Evolutionary conservation across 2,329 filamentous ascomycete genomes (phyloP), one percentile per base, ranked within the genome.

Genomic region (Xylariales sp.): DNA sequence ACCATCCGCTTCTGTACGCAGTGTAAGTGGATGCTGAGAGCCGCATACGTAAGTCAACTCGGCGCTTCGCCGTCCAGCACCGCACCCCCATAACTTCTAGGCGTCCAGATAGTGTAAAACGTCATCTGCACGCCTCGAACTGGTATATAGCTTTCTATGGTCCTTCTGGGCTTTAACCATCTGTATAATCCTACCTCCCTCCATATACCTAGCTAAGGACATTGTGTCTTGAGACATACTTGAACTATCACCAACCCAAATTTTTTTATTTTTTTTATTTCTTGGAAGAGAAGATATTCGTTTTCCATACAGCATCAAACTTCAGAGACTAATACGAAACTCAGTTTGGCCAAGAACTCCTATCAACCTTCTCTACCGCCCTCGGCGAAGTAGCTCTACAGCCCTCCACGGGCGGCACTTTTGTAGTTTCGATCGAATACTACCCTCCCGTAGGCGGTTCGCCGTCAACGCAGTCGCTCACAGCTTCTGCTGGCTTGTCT

Each of bases 1-100:
- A 82, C 83, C n/a, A 95, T 96, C 54, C 79, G 84, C 49, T 96
- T 87, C 66, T 96, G 90, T 67, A 95, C 88, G 1, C 88, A 95
- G 65, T 96, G 89, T 64, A 86, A 87, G 66, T 95, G 89, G 88
- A 87, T 93, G 77, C 67, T 94, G 10, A 70, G 88, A 43, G 88
- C 88, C 24, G 86, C 88, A 49, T 95, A 93, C 62, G 88, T 91
- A 76, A 50, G 76, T 63, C n/a, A 30, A n/a, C n/a, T n/a, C n/a
- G n/a, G n/a, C n/a, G n/a, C n/a, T n/a, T n/a, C n/a, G 21, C 19
- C 20, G 13, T 14, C 14, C 20, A 14, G 15, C 33, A 16, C 23
- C 23, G 12, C 16, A 28, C 13, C 4, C 13, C 25, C n/a, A n/a
- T n/a, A 33, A 17, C 17, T n/a, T 15, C n/a, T n/a, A n/a, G n/a